phyloP scores from a whole-genome alignment of 2,329 filamentous ascomycete species.

The Pseudogymnoascus sp. region DNA sequence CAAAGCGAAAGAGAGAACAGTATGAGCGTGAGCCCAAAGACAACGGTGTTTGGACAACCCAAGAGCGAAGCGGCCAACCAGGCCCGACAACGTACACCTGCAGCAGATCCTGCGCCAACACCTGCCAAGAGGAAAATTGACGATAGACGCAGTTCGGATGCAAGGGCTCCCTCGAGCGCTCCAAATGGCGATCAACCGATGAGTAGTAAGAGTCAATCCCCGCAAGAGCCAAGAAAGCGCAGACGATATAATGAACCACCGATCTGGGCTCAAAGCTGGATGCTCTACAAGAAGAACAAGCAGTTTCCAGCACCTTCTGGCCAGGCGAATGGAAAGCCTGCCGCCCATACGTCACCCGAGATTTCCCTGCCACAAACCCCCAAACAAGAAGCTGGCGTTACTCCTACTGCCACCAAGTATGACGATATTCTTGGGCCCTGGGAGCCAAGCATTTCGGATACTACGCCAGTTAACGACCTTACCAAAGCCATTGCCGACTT shows the following conservation, averaged over 20 bases:
- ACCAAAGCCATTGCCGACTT: conserved; percentile 75
- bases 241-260: conserved; percentile 43
- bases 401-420: background rate
- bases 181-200: background rate
- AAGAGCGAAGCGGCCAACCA: conserved; percentile 17
- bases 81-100: conserved; percentile 25
- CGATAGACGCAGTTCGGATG: conserved; percentile 28
- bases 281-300: conserved; percentile 10
- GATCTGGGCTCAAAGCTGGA: conserved; percentile 34
- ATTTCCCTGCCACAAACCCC: conserved; percentile 3
- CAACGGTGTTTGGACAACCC: conserved; percentile 38
- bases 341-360: conserved; percentile 15
- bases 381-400: conserved; percentile 14
- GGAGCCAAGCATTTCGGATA: conserved; percentile 62
- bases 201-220: conserved; percentile 1
- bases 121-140: conserved; percentile 44
- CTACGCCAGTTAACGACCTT: conserved; percentile 66
- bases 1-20: conserved; percentile 61
- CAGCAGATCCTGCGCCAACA: conserved; percentile 31
- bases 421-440: conserved; percentile 43
- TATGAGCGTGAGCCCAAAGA: conserved; percentile 73
- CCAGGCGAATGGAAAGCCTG: background rate
- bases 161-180: conserved; percentile 24
- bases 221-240: conserved; percentile 2
- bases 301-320: conserved; percentile 23